Evolutionary conservation across 768 basidiomycete species (phyloP).

Genomic region (Suillus plorans): DNA sequence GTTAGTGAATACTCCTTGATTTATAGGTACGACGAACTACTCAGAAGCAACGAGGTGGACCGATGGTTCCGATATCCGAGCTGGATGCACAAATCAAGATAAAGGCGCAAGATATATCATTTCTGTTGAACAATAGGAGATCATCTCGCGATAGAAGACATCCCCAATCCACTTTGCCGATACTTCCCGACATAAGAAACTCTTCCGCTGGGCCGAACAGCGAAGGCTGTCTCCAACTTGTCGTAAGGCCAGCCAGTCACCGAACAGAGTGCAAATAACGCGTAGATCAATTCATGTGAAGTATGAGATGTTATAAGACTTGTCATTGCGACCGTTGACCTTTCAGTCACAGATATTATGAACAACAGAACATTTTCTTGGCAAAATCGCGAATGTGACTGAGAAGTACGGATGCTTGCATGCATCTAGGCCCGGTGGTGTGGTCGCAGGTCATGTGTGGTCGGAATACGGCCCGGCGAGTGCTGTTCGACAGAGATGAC

Average conservation of each 20-base stretch:
- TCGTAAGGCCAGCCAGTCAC: background rate
- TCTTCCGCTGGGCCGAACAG: background rate
- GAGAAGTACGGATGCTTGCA: background rate
- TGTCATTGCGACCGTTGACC: background rate
- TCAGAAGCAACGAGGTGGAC: conserved; percentile 10
- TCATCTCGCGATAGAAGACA: background rate
- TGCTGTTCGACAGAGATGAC: background rate
- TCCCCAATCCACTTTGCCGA: background rate
- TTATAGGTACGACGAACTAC: conserved; percentile 14
- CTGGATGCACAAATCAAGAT: conserved; percentile 1
- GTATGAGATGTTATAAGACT: background rate
- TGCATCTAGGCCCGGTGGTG: background rate
- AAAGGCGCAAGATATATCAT: background rate
- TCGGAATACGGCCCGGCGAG: background rate
- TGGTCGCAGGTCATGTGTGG: background rate
- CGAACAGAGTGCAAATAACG: background rate
- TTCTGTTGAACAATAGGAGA: background rate
- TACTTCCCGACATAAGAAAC: background rate
- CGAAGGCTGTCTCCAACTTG: background rate
- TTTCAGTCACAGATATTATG: background rate
- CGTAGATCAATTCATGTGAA: background rate
- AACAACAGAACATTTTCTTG: background rate
- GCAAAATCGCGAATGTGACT: background rate
- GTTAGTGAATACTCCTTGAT: conserved; percentile 8
- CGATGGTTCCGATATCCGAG: conserved; percentile 14